Base-by-base conservation (phyloP, 2,329 filamentous ascomycete genomes). In the Verruconis gallopava region DNA sequence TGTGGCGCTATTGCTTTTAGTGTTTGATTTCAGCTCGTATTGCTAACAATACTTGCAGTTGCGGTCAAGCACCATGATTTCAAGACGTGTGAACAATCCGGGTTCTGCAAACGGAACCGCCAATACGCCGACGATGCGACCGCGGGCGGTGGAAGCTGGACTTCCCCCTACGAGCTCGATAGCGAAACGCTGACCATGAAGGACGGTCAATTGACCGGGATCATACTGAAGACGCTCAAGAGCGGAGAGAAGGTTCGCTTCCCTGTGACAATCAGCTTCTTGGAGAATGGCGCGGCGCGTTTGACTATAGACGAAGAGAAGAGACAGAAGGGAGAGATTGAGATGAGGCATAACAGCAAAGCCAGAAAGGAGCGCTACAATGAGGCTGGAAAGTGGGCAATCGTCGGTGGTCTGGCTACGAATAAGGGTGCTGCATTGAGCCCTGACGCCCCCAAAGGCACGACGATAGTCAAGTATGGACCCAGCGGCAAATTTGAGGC, bases 101-200 rank as follows among this genome's bases (percentile, higher is more conserved):
- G 91, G 54, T 98, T 98, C 68, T 98, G 91, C 66, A 91, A 86
- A 59, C 83, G 91, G 50, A 96, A 96, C 65, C 79, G 91, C 59
- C 82, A 76, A 30, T 88, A 83, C 58, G 91, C 91, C 57, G 88
- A 96, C 62, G 68, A 74, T 48, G 85, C 79, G 48, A 64, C 74
- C 36, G 66, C 75, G 32, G 64, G 75, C 33, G 65, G 75, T 43
- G 77, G 75, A 46, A 71, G 75, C 5, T 95, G 85, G 82, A 68
- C 69, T 50, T 79, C 85, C 5, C 89, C 89, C 0, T 98, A 96
- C 64, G 69, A 72, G 48, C 71, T 98, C 49, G 69, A 79, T 33
- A 65, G 81, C 40, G 72, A 80, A 21, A 81, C 85, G 1, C 67
- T 91, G 45, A 72, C 73, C 5, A 81, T 95, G 61, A 77, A 80